Percentiles rank a stretch among this genome's conserved stretches.
These are phyloP conservation scores for Termitomyces sp. DNA, from an alignment of 768 basidiomycete genomes.

Conservation along the genomic window DNA sequence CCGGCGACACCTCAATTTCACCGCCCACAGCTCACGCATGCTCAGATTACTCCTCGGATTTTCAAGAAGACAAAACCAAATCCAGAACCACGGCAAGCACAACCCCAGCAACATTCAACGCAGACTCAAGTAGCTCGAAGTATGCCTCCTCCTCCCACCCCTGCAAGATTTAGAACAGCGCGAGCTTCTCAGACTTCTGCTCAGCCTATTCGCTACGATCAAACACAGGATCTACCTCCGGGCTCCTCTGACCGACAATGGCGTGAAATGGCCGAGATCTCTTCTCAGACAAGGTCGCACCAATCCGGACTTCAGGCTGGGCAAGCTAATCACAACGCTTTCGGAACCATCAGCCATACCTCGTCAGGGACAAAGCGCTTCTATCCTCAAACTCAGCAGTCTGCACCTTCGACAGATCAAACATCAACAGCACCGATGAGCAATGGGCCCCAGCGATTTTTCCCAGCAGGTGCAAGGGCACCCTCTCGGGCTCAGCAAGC, in stretches of 20 bases:
- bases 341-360: conserved; percentile 11
- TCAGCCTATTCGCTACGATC: conserved; percentile 6
- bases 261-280: conserved; percentile 50
- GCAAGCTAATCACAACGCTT: conserved; percentile 7
- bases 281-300: conserved; percentile 39
- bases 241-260: conserved; percentile 21
- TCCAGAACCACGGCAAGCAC: conserved; percentile 19
- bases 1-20: conserved; percentile 41
- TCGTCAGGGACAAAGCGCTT: conserved; percentile 8
- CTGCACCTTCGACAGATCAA: conserved; percentile 7
- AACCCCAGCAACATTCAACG: conserved; percentile 11
- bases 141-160: conserved; percentile 21
- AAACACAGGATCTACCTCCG: conserved; percentile 13
- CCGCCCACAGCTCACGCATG: conserved; percentile 35
- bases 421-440: conserved; percentile 17
- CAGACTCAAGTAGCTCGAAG: conserved; percentile 12
- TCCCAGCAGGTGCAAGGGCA: conserved; percentile 21
- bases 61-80: conserved; percentile 33
- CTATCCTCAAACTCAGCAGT: conserved; percentile 12
- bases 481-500: conserved; percentile 23
- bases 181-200: conserved; percentile 5
- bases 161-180: conserved; percentile 25
- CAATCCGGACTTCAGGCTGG: conserved; percentile 11
- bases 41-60: conserved; percentile 38
- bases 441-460: conserved; percentile 21